These are phyloP conservation scores for Lagenaria siceraria DNA, from an alignment of 306 rosid genomes.

Conservation along the genomic window DNA sequence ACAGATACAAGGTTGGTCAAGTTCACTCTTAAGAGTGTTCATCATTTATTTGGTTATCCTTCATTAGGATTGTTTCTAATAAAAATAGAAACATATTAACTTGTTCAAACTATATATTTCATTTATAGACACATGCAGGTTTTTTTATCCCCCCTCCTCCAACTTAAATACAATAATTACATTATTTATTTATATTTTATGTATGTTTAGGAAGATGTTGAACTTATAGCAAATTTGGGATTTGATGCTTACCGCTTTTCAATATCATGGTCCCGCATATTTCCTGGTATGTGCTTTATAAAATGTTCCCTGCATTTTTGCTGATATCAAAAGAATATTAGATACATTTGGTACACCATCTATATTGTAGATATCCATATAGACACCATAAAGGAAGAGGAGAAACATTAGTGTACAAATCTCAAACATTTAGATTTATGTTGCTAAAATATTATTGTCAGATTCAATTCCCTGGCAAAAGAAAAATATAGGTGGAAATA, in stretches of 20 bases:
- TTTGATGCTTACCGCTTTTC: slow-evolving; percentile 82
- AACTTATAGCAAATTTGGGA: slow-evolving; percentile 80
- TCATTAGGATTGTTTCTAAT: neutral
- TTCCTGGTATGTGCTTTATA: slow-evolving; percentile 51
- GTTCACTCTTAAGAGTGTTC: neutral
- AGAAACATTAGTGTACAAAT: neutral
- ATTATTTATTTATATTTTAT: neutral
- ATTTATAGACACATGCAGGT: neutral
- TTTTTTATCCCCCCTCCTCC: too few relatives aligned
- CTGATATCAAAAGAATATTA: neutral
- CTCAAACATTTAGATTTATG: neutral
- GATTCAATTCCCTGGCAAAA: neutral
- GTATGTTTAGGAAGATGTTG: slow-evolving; percentile 70
- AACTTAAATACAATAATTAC: neutral
- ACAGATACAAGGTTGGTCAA: slow-evolving; percentile 61
- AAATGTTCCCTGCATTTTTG: neutral
- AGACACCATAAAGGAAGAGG: neutral
- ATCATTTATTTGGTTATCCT: neutral
- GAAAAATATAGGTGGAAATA: neutral
- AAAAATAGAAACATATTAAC: neutral
- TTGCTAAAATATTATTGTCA: neutral
- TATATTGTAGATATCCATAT: neutral
- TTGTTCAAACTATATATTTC: neutral
- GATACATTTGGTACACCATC: neutral
- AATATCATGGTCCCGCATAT: slow-evolving; percentile 89